phyloP scores from a whole-genome alignment of 169 alveolate species.

The Blepharisma undulans region DNA sequence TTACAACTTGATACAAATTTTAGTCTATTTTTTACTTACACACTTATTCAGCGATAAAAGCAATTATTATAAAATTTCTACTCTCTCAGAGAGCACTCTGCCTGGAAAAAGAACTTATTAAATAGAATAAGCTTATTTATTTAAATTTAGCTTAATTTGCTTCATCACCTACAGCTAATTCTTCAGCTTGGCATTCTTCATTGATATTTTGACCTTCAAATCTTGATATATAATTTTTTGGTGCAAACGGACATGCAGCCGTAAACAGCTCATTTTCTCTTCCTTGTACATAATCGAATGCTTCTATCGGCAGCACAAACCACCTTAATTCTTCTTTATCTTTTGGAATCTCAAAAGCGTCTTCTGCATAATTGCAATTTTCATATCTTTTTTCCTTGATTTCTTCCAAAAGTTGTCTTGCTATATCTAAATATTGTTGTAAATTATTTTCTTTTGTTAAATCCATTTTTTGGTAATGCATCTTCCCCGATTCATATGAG shows the following conservation, averaged over 20 bases:
- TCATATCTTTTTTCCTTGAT: neutral
- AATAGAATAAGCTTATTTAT: neutral
- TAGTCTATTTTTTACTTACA: neutral
- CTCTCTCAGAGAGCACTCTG: slow-evolving; percentile 29
- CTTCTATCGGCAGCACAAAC: slow-evolving; percentile 31
- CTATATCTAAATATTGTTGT: neutral
- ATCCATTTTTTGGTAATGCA: neutral
- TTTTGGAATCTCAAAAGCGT: neutral
- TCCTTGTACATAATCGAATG: neutral
- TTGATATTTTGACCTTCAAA: neutral
- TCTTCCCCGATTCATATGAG: neutral
- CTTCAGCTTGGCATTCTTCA: no score
- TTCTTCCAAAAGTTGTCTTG: neutral
- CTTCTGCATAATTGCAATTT: neutral
- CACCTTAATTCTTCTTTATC: slow-evolving; percentile 30
- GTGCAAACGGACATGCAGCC: neutral
- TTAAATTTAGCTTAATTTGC: neutral
- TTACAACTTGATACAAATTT: neutral
- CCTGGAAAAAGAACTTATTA: neutral
- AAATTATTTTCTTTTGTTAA: neutral
- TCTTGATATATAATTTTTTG: neutral
- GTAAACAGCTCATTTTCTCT: neutral
- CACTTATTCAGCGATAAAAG: slow-evolving; percentile 8
- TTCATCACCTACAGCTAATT: neutral
- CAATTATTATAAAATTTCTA: slow-evolving; percentile 4